Conservation (phyloP, 371 early-diverging fungal species). For the Umbelopsis sp. region DNA sequence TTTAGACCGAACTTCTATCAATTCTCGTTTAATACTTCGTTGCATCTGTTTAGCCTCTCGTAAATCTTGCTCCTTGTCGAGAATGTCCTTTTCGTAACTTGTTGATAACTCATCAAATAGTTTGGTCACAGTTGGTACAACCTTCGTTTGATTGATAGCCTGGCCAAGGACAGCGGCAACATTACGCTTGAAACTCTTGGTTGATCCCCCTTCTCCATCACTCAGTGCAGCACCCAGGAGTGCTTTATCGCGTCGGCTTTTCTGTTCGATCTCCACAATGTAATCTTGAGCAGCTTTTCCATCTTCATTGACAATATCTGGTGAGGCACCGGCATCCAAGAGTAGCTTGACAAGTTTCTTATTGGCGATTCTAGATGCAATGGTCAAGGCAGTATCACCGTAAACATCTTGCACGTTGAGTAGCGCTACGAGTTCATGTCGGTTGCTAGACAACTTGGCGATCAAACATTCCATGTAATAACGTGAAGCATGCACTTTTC, state of each 20-base stretch:
- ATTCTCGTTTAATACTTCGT: slow-evolving; percentile 20
- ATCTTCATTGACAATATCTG: slow-evolving; percentile 73
- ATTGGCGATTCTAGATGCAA: slow-evolving; percentile 84
- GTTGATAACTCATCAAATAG: slow-evolving; percentile 40
- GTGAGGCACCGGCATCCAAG: slow-evolving; percentile 82
- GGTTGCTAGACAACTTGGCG: slow-evolving; percentile 60
- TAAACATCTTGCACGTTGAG: slow-evolving; percentile 84
- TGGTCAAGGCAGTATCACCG: slow-evolving; percentile 91
- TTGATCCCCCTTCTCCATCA: neutral
- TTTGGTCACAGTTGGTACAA: slow-evolving; percentile 32
- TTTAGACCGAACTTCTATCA: slow-evolving; percentile 29
- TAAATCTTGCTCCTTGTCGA: slow-evolving; percentile 26
- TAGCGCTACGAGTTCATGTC: slow-evolving; percentile 67
- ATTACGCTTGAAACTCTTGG: slow-evolving; percentile 7
- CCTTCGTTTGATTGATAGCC: slow-evolving; percentile 1
- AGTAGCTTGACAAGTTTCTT: slow-evolving; percentile 73
- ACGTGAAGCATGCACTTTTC: slow-evolving; percentile 74
- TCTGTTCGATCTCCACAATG: slow-evolving; percentile 45
- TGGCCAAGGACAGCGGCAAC: slow-evolving; percentile 8
- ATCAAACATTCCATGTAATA: slow-evolving; percentile 90
- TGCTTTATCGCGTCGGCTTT: slow-evolving; percentile 7
- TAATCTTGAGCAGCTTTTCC: slow-evolving; percentile 73
- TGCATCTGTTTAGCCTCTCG: slow-evolving; percentile 29
- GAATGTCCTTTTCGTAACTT: slow-evolving; percentile 39
- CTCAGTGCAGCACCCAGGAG: neutral